Percentiles rank a stretch among this genome's conserved stretches.
phyloP scores from a whole-genome alignment of 441 rosid genomes.

The Viola pubescens region DNA sequence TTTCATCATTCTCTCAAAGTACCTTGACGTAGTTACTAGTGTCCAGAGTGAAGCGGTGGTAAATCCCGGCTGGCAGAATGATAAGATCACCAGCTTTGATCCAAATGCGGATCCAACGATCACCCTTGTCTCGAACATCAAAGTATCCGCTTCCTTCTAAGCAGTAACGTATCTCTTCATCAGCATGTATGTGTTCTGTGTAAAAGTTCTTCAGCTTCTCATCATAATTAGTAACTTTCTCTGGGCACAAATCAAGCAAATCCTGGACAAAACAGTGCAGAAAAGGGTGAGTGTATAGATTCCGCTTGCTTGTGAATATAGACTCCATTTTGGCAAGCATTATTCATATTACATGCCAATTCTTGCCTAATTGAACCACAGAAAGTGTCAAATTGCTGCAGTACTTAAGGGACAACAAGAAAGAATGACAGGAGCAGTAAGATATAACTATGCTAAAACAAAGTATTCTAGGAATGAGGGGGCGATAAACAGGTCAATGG shows the following conservation, averaged over 20 bases:
- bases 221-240: conserved; percentile 65
- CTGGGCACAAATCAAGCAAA: conserved; percentile 70
- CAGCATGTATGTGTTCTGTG: conserved; percentile 78
- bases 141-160: conserved; percentile 79
- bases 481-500: no score
- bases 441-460: no score
- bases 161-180: conserved; percentile 86
- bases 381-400: no score
- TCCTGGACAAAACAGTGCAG: conserved; percentile 33
- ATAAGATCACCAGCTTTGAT: conserved; percentile 68
- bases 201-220: conserved; percentile 81
- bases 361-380: no score
- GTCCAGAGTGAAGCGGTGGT: conserved; percentile 85
- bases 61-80: conserved; percentile 71
- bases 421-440: no score
- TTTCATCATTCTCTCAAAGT: neutral
- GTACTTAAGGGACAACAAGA: no score
- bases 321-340: no score
- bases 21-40: conserved; percentile 65
- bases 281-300: no score
- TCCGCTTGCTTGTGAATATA: no score
- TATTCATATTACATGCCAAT: no score
- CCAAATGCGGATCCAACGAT: conserved; percentile 69
- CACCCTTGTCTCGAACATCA: conserved; percentile 67
- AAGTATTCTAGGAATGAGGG: no score